Conservation (phyloP, 108 stramenopile species). For the Aurantiochytrium sp. region DNA sequence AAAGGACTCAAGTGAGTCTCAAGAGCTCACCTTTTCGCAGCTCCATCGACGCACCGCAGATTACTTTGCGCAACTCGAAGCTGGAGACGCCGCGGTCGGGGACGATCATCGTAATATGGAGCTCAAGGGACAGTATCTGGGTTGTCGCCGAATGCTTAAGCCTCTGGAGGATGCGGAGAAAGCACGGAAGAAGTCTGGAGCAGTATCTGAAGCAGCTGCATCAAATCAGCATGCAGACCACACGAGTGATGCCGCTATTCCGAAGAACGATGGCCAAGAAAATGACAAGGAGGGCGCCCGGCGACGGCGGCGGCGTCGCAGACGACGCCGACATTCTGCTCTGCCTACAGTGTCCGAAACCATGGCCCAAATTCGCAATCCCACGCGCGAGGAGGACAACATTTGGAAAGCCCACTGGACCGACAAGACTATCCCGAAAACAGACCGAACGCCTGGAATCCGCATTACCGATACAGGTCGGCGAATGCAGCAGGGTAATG, state of each 20-base stretch:
- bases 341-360: neutral
- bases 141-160: neutral
- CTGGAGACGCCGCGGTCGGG: neutral
- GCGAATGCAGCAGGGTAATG: neutral
- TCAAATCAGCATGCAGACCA: neutral
- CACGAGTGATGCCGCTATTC: neutral
- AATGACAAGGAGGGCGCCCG: neutral
- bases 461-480: neutral
- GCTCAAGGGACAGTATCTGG: neutral
- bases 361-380: neutral
- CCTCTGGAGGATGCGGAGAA: neutral
- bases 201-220: no score
- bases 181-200: neutral
- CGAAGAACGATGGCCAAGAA: neutral
- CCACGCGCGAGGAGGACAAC: neutral
- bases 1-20: no score
- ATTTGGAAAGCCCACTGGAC: slow-evolving; percentile 6
- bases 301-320: neutral
- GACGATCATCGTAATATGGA: neutral
- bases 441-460: neutral
- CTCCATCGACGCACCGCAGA: neutral
- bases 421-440: neutral
- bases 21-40: neutral
- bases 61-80: neutral
- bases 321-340: neutral